Percentiles rank a stretch among this genome's conserved stretches.
These are phyloP conservation scores for Leccinum subrobustum DNA, from an alignment of 1,284 basidiomycete species.

Conservation along the genomic window DNA sequence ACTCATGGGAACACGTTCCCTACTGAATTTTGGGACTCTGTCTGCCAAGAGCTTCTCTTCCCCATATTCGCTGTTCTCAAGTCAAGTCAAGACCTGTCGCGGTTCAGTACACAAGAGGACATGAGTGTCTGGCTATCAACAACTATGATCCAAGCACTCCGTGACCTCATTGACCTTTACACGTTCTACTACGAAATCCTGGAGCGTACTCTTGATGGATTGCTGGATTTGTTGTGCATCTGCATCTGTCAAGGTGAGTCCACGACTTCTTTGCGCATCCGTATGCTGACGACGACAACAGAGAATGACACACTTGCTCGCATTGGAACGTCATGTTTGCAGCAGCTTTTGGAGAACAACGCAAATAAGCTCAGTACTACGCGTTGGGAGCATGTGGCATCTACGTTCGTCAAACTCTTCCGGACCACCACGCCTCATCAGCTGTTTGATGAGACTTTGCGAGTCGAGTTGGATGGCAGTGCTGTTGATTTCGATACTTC, in stretches of 20 bases:
- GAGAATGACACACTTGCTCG: slow-evolving; percentile 98
- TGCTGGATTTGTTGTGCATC: slow-evolving; percentile 91
- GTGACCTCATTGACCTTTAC: slow-evolving; percentile 95
- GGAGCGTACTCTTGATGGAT: slow-evolving; percentile 86
- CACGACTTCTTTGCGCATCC: neutral
- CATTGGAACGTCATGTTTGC: slow-evolving; percentile 97
- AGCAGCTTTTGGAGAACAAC: slow-evolving; percentile 94
- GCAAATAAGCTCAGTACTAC: slow-evolving; percentile 82
- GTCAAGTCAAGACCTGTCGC: slow-evolving; percentile 85
- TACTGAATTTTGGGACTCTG: slow-evolving; percentile 96
- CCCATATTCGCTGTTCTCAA: slow-evolving; percentile 98
- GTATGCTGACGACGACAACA: slow-evolving; percentile 35
- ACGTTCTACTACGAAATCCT: slow-evolving; percentile 95
- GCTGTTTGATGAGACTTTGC: slow-evolving; percentile 88
- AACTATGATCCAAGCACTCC: slow-evolving; percentile 97
- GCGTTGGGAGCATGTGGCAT: slow-evolving; percentile 91
- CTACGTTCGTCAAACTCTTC: slow-evolving; percentile 95
- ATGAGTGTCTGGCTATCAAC: slow-evolving; percentile 99
- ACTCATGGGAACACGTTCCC: slow-evolving; percentile 86
- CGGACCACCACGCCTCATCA: slow-evolving; percentile 97
- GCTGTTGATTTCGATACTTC: slow-evolving; percentile 54
- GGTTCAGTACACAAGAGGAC: slow-evolving; percentile 96
- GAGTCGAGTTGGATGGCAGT: slow-evolving; percentile 73
- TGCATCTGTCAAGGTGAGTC: slow-evolving; percentile 97
- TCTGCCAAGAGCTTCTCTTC: slow-evolving; percentile 96